These are phyloP conservation scores for Pterocarpus macrocarpus DNA, from an alignment of 306 rosid species.

Conservation along the genomic window DNA sequence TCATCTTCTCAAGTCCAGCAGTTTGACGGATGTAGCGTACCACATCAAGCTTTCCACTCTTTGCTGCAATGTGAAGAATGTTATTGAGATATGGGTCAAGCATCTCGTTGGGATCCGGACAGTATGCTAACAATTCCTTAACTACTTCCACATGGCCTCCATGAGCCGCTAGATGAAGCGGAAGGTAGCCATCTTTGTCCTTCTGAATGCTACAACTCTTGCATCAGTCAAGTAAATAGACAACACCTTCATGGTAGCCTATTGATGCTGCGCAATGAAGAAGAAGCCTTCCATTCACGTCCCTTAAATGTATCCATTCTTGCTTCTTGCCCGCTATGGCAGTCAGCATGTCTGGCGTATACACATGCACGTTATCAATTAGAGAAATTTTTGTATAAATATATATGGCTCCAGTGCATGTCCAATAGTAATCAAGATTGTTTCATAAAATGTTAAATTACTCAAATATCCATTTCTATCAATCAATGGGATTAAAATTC, in stretches of 20 bases:
- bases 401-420: too few species aligned
- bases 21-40: neutral
- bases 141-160: conserved; percentile 14
- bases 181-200: conserved; percentile 34
- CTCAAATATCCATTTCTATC: too few species aligned
- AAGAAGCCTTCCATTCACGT: neutral
- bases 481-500: too few species aligned
- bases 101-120: conserved; percentile 32
- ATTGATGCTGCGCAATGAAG: conserved; percentile 43
- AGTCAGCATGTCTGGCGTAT: too few species aligned
- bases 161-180: conserved; percentile 36
- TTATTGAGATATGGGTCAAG: neutral
- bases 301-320: conserved; percentile 21
- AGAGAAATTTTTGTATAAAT: too few species aligned
- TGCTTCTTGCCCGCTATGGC: neutral
- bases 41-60: conserved; percentile 24
- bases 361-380: too few species aligned
- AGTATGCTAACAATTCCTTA: conserved; percentile 8
- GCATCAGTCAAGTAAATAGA: neutral
- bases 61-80: conserved; percentile 40
- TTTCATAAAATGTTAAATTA: too few species aligned
- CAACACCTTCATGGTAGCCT: conserved; percentile 50
- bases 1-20: neutral
- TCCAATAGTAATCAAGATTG: too few species aligned
- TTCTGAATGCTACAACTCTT: neutral